A percentile compares a stretch with the other conserved stretches of the same genome.
phyloP scores from a whole-genome alignment of 2,329 filamentous ascomycete genomes.

The Penicillium crustosum region DNA sequence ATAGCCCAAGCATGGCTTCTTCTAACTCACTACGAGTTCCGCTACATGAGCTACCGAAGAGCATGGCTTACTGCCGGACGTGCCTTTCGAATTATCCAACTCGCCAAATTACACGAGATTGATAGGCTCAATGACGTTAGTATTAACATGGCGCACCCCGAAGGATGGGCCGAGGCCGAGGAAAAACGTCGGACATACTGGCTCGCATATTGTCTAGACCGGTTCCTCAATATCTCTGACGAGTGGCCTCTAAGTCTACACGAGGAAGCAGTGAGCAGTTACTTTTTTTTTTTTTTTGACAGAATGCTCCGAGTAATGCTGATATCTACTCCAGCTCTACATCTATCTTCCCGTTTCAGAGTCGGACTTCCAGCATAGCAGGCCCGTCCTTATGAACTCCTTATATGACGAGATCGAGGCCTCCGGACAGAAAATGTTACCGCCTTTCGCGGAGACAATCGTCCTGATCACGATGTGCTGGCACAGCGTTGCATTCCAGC shows the following conservation, averaged over 20 bases:
- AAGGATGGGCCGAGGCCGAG: slow-evolving; percentile 30
- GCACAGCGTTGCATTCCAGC: slow-evolving; percentile 6
- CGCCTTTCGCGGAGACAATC: slow-evolving; percentile 7
- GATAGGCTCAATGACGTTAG: slow-evolving; percentile 20
- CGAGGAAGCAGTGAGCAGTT: slow-evolving; percentile 21
- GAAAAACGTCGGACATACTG: slow-evolving; percentile 38
- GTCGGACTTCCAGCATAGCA: slow-evolving; percentile 7
- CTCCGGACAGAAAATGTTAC: slow-evolving; percentile 5
- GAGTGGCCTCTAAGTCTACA: slow-evolving; percentile 32
- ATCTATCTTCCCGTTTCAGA: slow-evolving; percentile 22
- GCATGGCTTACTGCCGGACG: slow-evolving; percentile 41
- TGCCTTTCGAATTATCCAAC: slow-evolving; percentile 39
- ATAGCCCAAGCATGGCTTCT: slow-evolving; percentile 40
- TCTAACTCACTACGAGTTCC: slow-evolving; percentile 40
- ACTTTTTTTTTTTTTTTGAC: neutral
- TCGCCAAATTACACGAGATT: slow-evolving; percentile 39
- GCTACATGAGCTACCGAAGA: slow-evolving; percentile 34
- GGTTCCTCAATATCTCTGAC: slow-evolving; percentile 30
- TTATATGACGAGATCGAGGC: slow-evolving; percentile 14
- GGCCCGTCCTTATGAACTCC: slow-evolving; percentile 21
- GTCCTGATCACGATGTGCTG: slow-evolving; percentile 9
- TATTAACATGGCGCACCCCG: neutral
- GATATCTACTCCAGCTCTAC: neutral
- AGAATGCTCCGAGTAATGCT: neutral
- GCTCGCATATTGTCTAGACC: slow-evolving; percentile 40